phyloP scores from a whole-genome alignment of 2,329 filamentous ascomycete species.

The Colletotrichum sojae region DNA sequence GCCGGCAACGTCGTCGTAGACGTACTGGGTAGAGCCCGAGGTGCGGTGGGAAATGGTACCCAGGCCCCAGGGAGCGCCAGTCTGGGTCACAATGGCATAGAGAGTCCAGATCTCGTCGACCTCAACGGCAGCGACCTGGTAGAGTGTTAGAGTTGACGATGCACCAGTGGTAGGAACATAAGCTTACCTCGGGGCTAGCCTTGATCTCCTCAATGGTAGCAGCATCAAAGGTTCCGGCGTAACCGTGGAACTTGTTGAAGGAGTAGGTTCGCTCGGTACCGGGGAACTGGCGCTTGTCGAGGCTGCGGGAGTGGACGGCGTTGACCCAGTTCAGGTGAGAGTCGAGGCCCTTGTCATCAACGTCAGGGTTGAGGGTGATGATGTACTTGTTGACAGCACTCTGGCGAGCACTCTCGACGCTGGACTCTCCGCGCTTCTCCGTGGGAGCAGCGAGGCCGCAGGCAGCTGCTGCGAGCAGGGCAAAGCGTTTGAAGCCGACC shows the following conservation, averaged over 20 bases:
- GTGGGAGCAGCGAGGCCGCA: conserved; percentile 37
- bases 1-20: conserved; percentile 58
- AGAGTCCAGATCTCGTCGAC: conserved; percentile 47
- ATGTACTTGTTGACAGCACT: conserved; percentile 56
- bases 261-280: conserved; percentile 41
- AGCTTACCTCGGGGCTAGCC: conserved; percentile 56
- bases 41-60: conserved; percentile 60
- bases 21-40: conserved; percentile 52
- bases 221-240: conserved; percentile 58
- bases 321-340: conserved; percentile 48
- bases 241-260: conserved; percentile 55
- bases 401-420: conserved; percentile 45
- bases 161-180: accelerated
- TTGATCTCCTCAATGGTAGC: conserved; percentile 58
- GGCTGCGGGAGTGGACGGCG: conserved; percentile 49
- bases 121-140: conserved; percentile 52
- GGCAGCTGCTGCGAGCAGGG: conserved; percentile 39
- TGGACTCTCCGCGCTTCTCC: conserved; percentile 19
- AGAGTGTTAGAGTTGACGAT: conserved; percentile 18
- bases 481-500: conserved; percentile 41
- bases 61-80: conserved; percentile 59
- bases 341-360: conserved; percentile 45
- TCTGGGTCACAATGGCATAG: conserved; percentile 50
- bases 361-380: conserved; percentile 57
- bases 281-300: conserved; percentile 48